Evolutionary conservation across 192 early-diverging fungal species (phyloP), one percentile per base, ranked within the genome.

Genomic region (Lunasporangiospora selenospora): DNA sequence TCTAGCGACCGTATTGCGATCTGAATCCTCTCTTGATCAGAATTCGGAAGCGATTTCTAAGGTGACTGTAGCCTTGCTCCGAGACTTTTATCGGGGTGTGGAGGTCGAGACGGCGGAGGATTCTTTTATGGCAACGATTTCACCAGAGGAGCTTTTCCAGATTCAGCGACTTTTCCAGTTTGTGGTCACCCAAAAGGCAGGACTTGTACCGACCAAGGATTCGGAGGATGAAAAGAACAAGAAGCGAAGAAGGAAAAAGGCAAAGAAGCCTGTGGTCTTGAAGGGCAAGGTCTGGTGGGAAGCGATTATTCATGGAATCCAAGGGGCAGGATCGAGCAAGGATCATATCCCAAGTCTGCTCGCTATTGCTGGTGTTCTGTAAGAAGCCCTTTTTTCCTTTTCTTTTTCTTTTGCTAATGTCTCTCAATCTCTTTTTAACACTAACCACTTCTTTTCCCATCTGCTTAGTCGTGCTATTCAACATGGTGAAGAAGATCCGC

Each of bases 111-210:
- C 16, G 34, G 11, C 24, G 32, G 12, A 15, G 19, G 31, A 29
- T 9, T 29, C 45, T 2, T 54, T 54, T 4, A 19, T 42, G 44
- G 23, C 33, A 3, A 32, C 52, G 30, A 39, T 23, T n/a, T 51
- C 10, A 19, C 27, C 57, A 4, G 67, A 71, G 21, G 67, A 71
- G 21, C 46, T 71, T 3, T 39, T 71, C 29, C 67, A 71, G 59
- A 49, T 71, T 23, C 67, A 62, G 18, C 48, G 67, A 16, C 44
- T 71, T 16, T 57, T 71, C 30, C 67, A 71, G 38, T 71, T 71
- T 52, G 53, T 71, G 1, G 59, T 71, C 6, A 71, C 67, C 0
- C 59, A 71, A 4, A 62, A 56, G 24, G 67, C 67, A 3, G 67
- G 59, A 9, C 46, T 71, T 10, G 21, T 27, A 23, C 31, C 59